Base-by-base conservation (phyloP, 2,329 filamentous ascomycete genomes). In the Penicillium sumatraense region DNA sequence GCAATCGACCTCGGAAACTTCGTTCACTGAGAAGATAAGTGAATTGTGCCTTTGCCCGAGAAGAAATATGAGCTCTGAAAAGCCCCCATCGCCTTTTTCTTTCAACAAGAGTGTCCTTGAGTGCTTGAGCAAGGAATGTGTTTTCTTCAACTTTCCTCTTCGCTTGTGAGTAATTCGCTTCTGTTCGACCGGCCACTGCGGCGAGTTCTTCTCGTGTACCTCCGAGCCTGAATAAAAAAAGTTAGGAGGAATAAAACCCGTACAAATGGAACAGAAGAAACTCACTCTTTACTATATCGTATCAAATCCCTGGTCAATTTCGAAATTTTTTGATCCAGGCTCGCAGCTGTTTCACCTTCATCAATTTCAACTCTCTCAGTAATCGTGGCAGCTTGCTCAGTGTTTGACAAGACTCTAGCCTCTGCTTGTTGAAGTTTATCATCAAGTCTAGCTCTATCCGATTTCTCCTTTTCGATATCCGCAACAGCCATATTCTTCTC, bases 11-110 rank as follows among this genome's bases (percentile, higher is more conserved):
- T 41, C 92, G 86, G 76, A 96, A 99, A 20, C 89, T 88, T 66
- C 95, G 87, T 75, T 98, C 93, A 68, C 88, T 91, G 54, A 99
- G 84, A 13, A 98, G 83, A 68, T 95, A 96, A 49, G 85, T 88
- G 75, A 99, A 99, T 58, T 90, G 91, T 50, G 89, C 88, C 47
- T 91, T 88, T 42, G 95, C 90, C 52, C 89, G 86, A n/a, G 89
- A 86, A 33, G 92, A 93, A 66, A 99, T 97, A 63, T 87, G 85
- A 23, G 87, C 84, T 66, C 93, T 89, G 74, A 99, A 98, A 48
- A 83, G 81, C 53, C 85, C 82, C 89, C 92, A 99, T 64, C 91
- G 87, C 24, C 81, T 78, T 53, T 90, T 83, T 14, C 95, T 90
- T 53, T 88, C 79, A 9, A 78, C 75, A 36, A 96, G 83, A 1